Percentiles rank a stretch among this genome's conserved stretches.
Conservation (phyloP, 306 rosid genomes). For the Dryas octopetala region DNA sequence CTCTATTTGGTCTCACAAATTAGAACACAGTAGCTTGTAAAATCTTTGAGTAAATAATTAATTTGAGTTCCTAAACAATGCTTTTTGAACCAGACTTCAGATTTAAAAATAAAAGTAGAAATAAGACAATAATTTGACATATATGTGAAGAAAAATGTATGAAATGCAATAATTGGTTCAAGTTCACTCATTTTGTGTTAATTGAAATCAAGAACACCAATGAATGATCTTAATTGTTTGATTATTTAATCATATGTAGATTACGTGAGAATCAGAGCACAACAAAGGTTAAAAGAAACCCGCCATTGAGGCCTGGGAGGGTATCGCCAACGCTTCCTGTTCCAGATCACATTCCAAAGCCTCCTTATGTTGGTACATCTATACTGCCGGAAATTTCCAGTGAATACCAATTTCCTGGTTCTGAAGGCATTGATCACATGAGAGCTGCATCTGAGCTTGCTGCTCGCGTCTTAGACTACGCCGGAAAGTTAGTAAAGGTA, state of each 20-base stretch:
- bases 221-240: background rate
- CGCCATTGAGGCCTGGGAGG: constrained; percentile 72
- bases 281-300: constrained; percentile 45
- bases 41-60: too few relatives aligned
- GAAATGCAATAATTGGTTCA: too few relatives aligned
- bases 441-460: constrained; percentile 93
- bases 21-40: background rate
- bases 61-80: too few relatives aligned
- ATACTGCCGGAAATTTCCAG: constrained; percentile 69
- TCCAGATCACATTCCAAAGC: constrained; percentile 79
- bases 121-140: background rate
- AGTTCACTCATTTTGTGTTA: background rate
- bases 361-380: constrained; percentile 78
- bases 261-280: constrained; percentile 53
- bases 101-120: background rate
- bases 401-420: constrained; percentile 73
- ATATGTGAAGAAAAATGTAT: background rate
- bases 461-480: constrained; percentile 79
- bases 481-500: constrained; percentile 91
- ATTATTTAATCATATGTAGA: constrained; percentile 45
- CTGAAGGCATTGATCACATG: constrained; percentile 71
- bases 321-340: constrained; percentile 78
- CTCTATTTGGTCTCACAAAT: background rate
- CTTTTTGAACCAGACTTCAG: too few relatives aligned
- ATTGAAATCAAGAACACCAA: background rate